Evolutionary conservation across 768 basidiomycete species (phyloP).

Genomic region (Lactarius hengduanensis): DNA sequence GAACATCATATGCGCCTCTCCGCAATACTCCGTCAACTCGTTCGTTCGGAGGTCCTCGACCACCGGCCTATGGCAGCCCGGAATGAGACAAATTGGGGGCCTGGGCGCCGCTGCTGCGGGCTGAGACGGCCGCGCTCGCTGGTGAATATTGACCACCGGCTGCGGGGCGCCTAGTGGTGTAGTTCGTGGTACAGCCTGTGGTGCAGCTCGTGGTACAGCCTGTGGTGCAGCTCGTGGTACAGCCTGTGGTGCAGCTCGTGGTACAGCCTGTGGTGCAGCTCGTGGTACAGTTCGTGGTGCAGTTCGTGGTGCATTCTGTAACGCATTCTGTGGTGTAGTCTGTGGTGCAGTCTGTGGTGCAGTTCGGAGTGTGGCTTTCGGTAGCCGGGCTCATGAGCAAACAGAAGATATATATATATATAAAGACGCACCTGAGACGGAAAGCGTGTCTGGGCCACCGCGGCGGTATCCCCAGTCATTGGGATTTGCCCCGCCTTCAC

Average conservation of each 20-base stretch:
- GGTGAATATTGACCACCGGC: neutral
- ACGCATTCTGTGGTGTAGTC: neutral
- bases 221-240: neutral
- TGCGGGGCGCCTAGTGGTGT: too few relatives aligned
- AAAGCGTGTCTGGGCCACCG: too few relatives aligned
- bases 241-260: neutral
- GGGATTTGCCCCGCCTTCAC: neutral
- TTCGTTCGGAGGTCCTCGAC: neutral
- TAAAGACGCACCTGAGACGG: constrained; percentile 1
- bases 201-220: neutral
- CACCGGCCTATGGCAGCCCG: constrained; percentile 5
- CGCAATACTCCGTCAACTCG: constrained; percentile 16
- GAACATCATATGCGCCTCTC: constrained; percentile 13
- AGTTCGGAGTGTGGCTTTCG: neutral
- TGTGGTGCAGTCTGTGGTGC: too few relatives aligned
- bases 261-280: too few relatives aligned
- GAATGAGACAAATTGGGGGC: neutral
- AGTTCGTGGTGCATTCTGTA: neutral
- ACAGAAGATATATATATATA: neutral
- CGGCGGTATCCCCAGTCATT: neutral
- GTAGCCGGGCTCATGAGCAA: neutral
- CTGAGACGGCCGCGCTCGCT: neutral
- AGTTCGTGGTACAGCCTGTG: neutral
- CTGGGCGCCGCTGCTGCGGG: neutral
- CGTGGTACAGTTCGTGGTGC: neutral